A percentile compares a stretch with the other conserved stretches of the same genome.
phyloP scores from a whole-genome alignment of 169 alveolate genomes.

The Sarcocystis neurona region DNA sequence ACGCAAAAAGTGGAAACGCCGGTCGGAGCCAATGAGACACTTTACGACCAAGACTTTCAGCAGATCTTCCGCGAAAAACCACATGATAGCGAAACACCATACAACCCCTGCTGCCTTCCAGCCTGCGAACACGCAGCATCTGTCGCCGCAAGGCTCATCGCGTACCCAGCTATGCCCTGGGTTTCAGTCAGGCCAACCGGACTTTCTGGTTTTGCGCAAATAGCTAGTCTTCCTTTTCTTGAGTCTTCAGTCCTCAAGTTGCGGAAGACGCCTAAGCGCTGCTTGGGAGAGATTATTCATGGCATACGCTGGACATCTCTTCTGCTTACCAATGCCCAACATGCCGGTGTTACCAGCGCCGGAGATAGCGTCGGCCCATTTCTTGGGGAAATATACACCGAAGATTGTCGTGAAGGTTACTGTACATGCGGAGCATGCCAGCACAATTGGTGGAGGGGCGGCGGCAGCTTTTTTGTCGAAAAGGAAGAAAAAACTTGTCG shows the following conservation, averaged over 20 bases:
- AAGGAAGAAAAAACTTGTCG: slow-evolving; percentile 1
- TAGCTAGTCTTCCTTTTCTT: no score
- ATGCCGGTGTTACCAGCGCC: no score
- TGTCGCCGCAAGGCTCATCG: neutral
- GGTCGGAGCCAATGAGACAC: neutral
- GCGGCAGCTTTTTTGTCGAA: neutral
- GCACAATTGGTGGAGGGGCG: neutral
- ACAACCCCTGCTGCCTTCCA: slow-evolving; percentile 15
- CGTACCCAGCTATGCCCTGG: neutral
- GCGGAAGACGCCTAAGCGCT: no score
- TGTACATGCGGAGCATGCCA: neutral
- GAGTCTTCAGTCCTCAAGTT: no score
- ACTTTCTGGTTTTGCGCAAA: no score
- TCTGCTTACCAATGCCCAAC: no score
- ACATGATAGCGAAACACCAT: neutral
- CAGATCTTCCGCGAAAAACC: neutral
- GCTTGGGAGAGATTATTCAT: no score
- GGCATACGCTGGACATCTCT: no score
- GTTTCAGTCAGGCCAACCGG: no score
- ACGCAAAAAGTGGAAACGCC: neutral
- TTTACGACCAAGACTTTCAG: slow-evolving; percentile 7
- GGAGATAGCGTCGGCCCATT: slow-evolving; percentile 16
- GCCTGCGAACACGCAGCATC: neutral
- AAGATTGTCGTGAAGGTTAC: slow-evolving; percentile 20
- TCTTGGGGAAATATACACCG: neutral